Conservation (phyloP, 2,329 filamentous ascomycete genomes). For the Hypoxylon sp. region DNA sequence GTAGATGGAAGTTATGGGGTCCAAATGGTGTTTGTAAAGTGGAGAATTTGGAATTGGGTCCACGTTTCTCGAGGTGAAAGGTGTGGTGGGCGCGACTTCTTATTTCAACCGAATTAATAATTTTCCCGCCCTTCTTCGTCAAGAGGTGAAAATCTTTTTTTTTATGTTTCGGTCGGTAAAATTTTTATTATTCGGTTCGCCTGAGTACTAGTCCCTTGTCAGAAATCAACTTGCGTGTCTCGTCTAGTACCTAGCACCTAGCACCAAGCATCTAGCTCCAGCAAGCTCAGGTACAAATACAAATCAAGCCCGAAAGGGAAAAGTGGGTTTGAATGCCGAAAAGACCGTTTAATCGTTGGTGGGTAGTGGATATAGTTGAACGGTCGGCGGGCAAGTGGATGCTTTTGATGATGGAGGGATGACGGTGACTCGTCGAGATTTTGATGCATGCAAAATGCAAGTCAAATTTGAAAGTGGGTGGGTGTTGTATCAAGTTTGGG, state of each 20-base stretch:
- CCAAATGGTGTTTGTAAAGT: slow-evolving; percentile 54
- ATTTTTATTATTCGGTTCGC: slow-evolving; percentile 40
- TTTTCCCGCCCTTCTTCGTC: slow-evolving; percentile 33
- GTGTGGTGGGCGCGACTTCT: slow-evolving; percentile 51
- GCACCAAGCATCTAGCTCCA: too few species aligned
- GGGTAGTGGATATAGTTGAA: slow-evolving; percentile 44
- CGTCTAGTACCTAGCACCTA: too few species aligned
- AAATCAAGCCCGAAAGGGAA: slow-evolving; percentile 41
- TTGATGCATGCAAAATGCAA: slow-evolving; percentile 52
- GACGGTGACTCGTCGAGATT: slow-evolving; percentile 50
- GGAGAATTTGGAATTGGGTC: slow-evolving; percentile 52
- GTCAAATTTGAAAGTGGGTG: slow-evolving; percentile 49
- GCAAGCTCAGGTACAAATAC: slow-evolving; percentile 45
- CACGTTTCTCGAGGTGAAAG: slow-evolving; percentile 51
- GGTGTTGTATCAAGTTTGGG: slow-evolving; percentile 44
- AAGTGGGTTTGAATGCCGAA: slow-evolving; percentile 50
- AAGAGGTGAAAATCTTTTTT: slow-evolving; percentile 28
- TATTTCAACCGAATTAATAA: slow-evolving; percentile 49
- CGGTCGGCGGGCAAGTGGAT: slow-evolving; percentile 46
- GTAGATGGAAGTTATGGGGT: slow-evolving; percentile 52
- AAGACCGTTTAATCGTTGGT: slow-evolving; percentile 45
- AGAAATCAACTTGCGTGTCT: slow-evolving; percentile 44
- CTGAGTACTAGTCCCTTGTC: slow-evolving; percentile 46
- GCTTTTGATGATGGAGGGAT: slow-evolving; percentile 46
- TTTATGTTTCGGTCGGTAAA: slow-evolving; percentile 43